Evolutionary conservation across 345 rosid genomes (phyloP).

Genomic region (Psidium guajava): DNA sequence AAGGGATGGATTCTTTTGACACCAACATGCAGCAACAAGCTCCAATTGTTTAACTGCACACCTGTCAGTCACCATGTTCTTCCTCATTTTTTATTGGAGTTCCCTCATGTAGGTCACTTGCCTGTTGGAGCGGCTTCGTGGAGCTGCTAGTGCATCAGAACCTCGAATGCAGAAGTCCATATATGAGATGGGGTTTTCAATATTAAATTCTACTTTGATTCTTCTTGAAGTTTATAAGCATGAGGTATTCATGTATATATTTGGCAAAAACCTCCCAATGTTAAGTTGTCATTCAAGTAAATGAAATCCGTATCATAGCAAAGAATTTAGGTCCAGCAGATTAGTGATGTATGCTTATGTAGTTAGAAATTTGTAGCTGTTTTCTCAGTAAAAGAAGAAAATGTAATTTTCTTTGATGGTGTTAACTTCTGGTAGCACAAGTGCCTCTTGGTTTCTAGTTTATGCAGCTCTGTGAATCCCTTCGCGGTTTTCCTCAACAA

Average conservation of each 20-base stretch:
- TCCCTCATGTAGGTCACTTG: constrained; percentile 59
- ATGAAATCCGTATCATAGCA: neutral
- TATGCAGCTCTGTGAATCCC: neutral
- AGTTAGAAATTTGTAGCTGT: neutral
- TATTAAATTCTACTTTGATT: constrained; percentile 54
- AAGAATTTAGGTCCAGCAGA: neutral
- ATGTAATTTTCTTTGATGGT: neutral
- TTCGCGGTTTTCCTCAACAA: neutral
- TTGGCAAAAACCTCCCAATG: neutral
- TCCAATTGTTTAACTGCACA: neutral
- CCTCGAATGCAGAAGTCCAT: constrained; percentile 89
- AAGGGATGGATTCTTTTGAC: constrained; percentile 8
- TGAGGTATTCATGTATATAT: constrained; percentile 45
- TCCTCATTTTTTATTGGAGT: neutral
- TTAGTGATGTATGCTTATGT: neutral
- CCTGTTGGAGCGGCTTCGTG: constrained; percentile 87
- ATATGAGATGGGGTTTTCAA: constrained; percentile 82
- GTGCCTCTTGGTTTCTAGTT: neutral
- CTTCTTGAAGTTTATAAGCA: constrained; percentile 91
- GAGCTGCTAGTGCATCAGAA: constrained; percentile 91
- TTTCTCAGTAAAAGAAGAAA: neutral
- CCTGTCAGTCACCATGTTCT: neutral
- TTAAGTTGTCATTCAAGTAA: neutral
- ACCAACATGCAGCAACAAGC: neutral
- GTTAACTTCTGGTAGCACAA: neutral